Base-by-base conservation (phyloP, 331 rosid species). In the Pyracantha coccinea region DNA sequence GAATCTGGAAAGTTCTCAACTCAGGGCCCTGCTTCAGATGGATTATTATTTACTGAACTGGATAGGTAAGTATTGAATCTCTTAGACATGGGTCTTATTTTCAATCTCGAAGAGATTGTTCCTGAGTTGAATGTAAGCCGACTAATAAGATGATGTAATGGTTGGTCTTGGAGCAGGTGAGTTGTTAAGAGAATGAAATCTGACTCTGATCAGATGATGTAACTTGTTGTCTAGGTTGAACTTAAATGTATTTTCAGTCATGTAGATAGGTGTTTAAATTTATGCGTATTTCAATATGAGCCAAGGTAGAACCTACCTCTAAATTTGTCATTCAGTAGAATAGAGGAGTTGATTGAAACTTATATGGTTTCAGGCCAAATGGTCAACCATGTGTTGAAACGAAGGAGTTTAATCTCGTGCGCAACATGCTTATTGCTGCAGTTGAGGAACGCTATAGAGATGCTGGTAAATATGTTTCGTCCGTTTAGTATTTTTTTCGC, bases 381-480 rank as follows among this genome's bases (percentile, higher is more conserved):
- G 91, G 88, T 80, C 86, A 95, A 70, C 97, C 97, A 19, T 92
- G 96, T 69, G 74, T 75, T 74, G 99, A 95, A 82, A 89, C 99
- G 11, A 77, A 83, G 77, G 99, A 95, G 83, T 95, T 95, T 58
- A 66, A 82, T 86, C 97, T 95, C 58, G 83, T 95, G 77, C 87
- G 96, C 79, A 90, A 95, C 83, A 95, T 95, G 99, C 72, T 89
- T 85, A 85, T 88, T 45, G 99, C 99, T 79, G 99, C 89, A 68
- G 89, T 72, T 69, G 99, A 95, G 80, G 99, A 95, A 79, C 97
- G 97, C 77, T 95, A 95, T 60, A 66, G 91, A 83, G 99, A 94
- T 87, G 99, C 99, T 52, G 99, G 99, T 94, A 86, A 77, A 66
- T 76, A 27, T 50, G 20, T 33, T 21, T 31, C 28, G 25, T 77